Evolutionary conservation across 2,329 filamentous ascomycete genomes (phyloP), one percentile per base, ranked within the genome.

Genomic region (Sclerotinia glacialis): DNA sequence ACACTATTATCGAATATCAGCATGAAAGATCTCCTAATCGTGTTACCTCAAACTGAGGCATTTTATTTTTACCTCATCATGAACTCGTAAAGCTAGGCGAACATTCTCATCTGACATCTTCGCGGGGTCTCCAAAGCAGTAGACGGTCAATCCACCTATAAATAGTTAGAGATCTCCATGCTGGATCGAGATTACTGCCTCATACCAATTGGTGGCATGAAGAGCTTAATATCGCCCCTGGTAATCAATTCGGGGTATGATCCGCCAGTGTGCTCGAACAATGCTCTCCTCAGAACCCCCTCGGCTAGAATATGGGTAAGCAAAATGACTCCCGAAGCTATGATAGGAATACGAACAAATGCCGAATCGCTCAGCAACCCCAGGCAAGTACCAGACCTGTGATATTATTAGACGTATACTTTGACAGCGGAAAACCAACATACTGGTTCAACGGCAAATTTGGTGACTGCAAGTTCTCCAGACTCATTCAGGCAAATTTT

Each of bases 161-260:
- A 55, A 12, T 67, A 44, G 69, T 52, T 67, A 63, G 66, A 64
- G 59, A 67, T 53, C 7, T 31, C 62, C 58, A 12, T 40, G 47
- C 55, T 71, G 40, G 28, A 28, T 52, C 63, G 50, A 56, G 47
- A 94, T 90, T 75, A 97, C 96, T 50, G 73, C 92, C 83, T 96
- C 88, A 0, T 90, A 67, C 93, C 95, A 77, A 99, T 98, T 5
- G 95, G 95, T 42, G 95, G 95, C 54, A 98, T 80, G 80, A 98
- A 99, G 54, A 97, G 81, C 79, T 99, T 98, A 79, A 98, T 93
- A 76, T 98, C 95, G 54, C 88, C 88, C 66, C 95, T 87, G 21
- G 95, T 99, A 76, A 99, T 97, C 69, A 98, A 83, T 82, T 99
- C 95, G 2, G 95, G 95, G 78, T 96, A 99, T 71, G 92, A 96